These are phyloP conservation scores for Diplodia intermedia DNA, from an alignment of 2,329 filamentous ascomycete species.

Conservation along the genomic window DNA sequence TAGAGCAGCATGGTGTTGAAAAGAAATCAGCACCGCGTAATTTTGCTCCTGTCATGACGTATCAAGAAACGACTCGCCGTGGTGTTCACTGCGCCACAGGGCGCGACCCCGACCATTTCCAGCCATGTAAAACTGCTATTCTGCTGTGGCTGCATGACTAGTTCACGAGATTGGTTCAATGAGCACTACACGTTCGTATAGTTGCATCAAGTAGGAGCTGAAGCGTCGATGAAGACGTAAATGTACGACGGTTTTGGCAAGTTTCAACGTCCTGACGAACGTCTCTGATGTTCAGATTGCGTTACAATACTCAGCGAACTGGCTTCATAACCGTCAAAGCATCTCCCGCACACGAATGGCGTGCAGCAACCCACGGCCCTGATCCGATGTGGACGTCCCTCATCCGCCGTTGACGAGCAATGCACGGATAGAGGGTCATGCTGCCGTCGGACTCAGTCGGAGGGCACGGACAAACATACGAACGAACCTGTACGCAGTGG, in stretches of 20 bases:
- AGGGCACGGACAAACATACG: not conserved
- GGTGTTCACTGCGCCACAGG: not conserved
- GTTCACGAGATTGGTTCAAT: not conserved
- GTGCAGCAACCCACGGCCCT: not conserved
- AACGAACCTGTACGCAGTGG: not conserved
- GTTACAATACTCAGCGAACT: not conserved
- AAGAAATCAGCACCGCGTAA: not conserved
- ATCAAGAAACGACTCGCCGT: not conserved
- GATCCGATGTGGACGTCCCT: not conserved
- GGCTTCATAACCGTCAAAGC: not conserved
- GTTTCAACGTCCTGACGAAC: not conserved
- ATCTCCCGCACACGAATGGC: not conserved
- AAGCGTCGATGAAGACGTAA: not conserved
- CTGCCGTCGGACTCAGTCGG: not conserved
- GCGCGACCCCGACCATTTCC: not conserved
- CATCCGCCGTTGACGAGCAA: not conserved
- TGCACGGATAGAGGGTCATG: not conserved
- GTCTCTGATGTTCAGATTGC: not conserved
- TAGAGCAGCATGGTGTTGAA: not conserved
- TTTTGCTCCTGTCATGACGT: not conserved
- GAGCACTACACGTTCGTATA: not conserved
- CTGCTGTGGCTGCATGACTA: not conserved
- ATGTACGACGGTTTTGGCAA: not conserved
- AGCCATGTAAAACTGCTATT: not conserved
- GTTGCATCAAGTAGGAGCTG: not conserved